Evolutionary conservation across 495 filamentous ascomycete species (phyloP), one percentile per base, ranked within the genome.

Genomic region (Aspergillus heteromorphus): DNA sequence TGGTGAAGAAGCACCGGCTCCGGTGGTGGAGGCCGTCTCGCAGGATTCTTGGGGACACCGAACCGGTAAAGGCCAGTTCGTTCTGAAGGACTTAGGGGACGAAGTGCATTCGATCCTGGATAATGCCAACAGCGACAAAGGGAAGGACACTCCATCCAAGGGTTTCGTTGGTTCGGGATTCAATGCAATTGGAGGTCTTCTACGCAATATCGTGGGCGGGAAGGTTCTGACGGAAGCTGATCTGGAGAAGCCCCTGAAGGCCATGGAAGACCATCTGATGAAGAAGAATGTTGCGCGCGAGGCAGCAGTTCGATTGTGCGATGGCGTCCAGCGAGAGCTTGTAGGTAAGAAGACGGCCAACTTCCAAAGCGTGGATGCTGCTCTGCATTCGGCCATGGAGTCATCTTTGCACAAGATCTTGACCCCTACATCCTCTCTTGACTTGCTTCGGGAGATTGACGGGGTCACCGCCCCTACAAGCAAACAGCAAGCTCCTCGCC

Each of bases 231-330:
- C 90, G 0, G 88, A 91, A 61, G 77, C 85, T 38, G 91, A 97
- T 59, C 75, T 98, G 17, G 86, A 89, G 45, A 96, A 95, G 68
- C 87, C 93, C 7, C 83, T 98, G 74, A 90, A 90, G 66, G 88
- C 85, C 6, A 97, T 98, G 93, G 89, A 95, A 57, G 91, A 95
- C 49, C 95, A 97, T 72, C 79, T 98, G 5, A 68, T 97, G 42
- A 87, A 86, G 69, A 98, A 98, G 78, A 98, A 98, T 62, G 92
- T 98, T 42, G 95, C 93, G 7, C 86, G 88, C 38, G 92, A 97
- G 74, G 93, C 93, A 27, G 95, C 93, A 7, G 80, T 95, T 31
- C 87, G 93, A 48, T 76, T 98, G 34, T 96, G 91, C 67, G 88
- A 95, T 48, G 88, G 90, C 30, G 92, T 97, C 8, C 86, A 96